These are phyloP conservation scores for Fraxinus greggii DNA, from an alignment of 305 asterid species.

Conservation along the genomic window DNA sequence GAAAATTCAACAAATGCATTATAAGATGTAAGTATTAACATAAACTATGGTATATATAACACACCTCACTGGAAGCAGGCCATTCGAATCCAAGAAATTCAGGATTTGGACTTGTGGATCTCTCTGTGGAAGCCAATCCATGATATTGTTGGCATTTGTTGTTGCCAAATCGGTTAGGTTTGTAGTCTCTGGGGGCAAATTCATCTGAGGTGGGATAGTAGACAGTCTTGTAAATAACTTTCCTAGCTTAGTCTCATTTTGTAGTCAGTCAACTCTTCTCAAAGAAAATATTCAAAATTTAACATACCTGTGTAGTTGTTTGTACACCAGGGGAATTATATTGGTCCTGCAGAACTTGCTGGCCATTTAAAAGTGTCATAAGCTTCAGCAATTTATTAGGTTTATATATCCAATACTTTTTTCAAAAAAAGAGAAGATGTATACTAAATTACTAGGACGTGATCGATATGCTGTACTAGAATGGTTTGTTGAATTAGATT, in stretches of 20 bases:
- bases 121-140: slow-evolving; percentile 73
- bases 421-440: too few relatives aligned
- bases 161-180: slow-evolving; percentile 40
- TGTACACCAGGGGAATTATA: slow-evolving; percentile 41
- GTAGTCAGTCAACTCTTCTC: not conserved
- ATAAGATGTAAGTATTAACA: not conserved
- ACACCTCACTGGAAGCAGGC: slow-evolving; percentile 73
- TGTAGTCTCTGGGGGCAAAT: slow-evolving; percentile 33
- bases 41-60: not conserved
- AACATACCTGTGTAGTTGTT: slow-evolving; percentile 48
- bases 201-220: slow-evolving; percentile 39
- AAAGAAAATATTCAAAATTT: not conserved
- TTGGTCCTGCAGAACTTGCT: slow-evolving; percentile 63
- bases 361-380: slow-evolving; percentile 4
- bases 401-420: not conserved
- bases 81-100: slow-evolving; percentile 65
- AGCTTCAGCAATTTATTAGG: not conserved
- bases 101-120: slow-evolving; percentile 65
- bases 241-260: not conserved
- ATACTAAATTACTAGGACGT: not conserved
- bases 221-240: not conserved
- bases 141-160: slow-evolving; percentile 34
- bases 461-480: not conserved
- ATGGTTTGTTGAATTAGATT: not conserved
- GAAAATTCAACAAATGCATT: not conserved